Evolutionary conservation across 2,329 filamentous ascomycete species (phyloP).

Genomic region (Hortaea werneckii): DNA sequence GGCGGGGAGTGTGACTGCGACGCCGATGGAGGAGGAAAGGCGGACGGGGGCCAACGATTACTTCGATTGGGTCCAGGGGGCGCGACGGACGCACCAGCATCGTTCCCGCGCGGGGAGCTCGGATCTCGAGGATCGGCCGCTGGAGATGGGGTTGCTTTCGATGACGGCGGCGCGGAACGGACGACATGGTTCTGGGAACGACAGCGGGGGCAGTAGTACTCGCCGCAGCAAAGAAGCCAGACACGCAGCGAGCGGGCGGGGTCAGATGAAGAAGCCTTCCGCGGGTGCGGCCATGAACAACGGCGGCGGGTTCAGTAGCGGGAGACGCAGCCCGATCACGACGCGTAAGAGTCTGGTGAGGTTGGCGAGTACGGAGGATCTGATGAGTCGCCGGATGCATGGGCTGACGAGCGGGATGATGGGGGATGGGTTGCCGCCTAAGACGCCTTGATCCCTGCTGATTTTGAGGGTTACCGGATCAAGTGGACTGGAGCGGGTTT

Average conservation of each 20-base stretch:
- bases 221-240: conserved; percentile 8
- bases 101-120: conserved; percentile 44
- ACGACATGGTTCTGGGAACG: too few species aligned
- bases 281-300: not conserved
- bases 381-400: conserved; percentile 40
- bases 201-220: too few species aligned
- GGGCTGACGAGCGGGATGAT: conserved; percentile 27
- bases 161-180: conserved; percentile 3
- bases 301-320: conserved; percentile 1
- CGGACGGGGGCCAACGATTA: conserved; percentile 13
- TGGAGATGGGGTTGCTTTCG: conserved; percentile 58
- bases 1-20: conserved; percentile 1
- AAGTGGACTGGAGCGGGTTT: too few species aligned
- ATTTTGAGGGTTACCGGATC: too few species aligned
- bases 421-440: conserved; percentile 4
- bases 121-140: conserved; percentile 67
- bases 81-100: conserved; percentile 1
- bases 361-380: conserved; percentile 38
- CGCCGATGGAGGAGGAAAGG: conserved; percentile 12
- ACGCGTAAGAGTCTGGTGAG: conserved; percentile 34
- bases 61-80: conserved; percentile 10
- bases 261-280: conserved; percentile 11
- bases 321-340: conserved; percentile 17
- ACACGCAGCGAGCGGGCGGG: conserved; percentile 11
- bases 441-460: conserved; percentile 2